Conservation (phyloP, 257 asterid genomes). For the Solanum sejunctum region DNA sequence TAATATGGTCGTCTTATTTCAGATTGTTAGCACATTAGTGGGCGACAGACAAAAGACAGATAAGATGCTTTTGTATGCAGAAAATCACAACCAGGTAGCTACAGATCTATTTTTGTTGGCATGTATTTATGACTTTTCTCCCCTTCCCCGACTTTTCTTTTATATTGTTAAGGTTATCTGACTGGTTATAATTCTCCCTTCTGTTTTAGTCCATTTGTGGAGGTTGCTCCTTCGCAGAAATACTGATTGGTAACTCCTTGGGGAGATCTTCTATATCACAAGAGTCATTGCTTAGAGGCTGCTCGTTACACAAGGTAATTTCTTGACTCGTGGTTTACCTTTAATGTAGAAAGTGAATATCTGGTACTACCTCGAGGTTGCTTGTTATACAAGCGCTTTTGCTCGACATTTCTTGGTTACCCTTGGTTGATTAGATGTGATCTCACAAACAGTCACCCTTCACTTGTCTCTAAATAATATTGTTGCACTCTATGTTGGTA, state of each 20-base stretch:
- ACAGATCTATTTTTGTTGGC: not conserved
- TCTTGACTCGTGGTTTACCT: not conserved
- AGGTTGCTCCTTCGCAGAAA: slow-evolving; percentile 82
- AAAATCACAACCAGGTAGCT: slow-evolving; percentile 90
- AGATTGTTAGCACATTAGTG: slow-evolving; percentile 64
- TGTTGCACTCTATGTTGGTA: not conserved
- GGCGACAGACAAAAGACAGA: slow-evolving; percentile 43
- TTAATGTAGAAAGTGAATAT: not conserved
- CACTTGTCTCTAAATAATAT: not conserved
- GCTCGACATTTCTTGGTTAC: not conserved
- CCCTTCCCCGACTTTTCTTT: not conserved
- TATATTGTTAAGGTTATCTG: not conserved
- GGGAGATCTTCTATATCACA: slow-evolving; percentile 32
- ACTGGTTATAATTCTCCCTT: not conserved
- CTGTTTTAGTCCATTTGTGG: slow-evolving; percentile 82
- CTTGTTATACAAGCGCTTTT: not conserved
- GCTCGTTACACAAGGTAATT: slow-evolving; percentile 79
- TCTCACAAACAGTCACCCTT: not conserved
- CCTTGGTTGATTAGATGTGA: not conserved
- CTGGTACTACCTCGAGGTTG: not conserved
- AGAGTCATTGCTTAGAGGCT: slow-evolving; percentile 57
- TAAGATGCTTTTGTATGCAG: slow-evolving; percentile 86
- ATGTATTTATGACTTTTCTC: not conserved
- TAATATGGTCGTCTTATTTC: slow-evolving; percentile 11
- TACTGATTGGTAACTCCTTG: slow-evolving; percentile 45